These are phyloP conservation scores for Spergularia bocconei DNA, from an alignment of 148 eudicot genomes.

Conservation along the genomic window DNA sequence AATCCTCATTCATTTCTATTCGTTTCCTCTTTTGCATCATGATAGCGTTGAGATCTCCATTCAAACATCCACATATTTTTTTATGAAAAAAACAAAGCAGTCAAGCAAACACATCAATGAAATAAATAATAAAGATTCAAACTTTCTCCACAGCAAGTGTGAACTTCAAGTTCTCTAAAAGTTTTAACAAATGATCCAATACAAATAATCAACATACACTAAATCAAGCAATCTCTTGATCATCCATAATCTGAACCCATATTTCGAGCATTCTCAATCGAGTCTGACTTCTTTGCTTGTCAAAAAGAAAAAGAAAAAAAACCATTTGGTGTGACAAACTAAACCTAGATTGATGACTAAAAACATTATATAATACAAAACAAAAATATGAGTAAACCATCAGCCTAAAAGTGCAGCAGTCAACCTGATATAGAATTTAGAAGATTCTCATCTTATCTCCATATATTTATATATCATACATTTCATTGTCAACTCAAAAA, in stretches of 20 bases:
- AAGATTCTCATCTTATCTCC: background rate
- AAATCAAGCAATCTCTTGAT: conserved; percentile 14
- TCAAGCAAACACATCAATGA: background rate
- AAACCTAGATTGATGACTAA: background rate
- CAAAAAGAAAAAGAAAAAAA: background rate
- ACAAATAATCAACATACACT: background rate
- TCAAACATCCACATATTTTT: background rate
- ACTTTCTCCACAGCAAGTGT: background rate
- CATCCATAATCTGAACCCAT: conserved; percentile 21
- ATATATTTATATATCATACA: background rate
- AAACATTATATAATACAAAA: background rate
- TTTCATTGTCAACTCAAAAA: too few relatives aligned
- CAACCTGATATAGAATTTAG: background rate
- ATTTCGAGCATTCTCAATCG: background rate
- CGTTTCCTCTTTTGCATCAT: background rate
- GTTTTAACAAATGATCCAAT: background rate
- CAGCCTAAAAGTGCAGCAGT: conserved; percentile 9
- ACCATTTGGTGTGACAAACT: background rate
- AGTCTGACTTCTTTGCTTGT: conserved; percentile 5
- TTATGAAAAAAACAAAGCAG: background rate
- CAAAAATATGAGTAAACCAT: background rate
- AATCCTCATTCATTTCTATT: background rate
- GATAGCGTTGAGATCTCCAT: background rate
- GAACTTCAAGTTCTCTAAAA: background rate
- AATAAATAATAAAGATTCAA: conserved; percentile 11